Evolutionary conservation across 768 basidiomycete genomes (phyloP), one percentile per base, ranked within the genome.

Genomic region (Grammothele lineata): DNA sequence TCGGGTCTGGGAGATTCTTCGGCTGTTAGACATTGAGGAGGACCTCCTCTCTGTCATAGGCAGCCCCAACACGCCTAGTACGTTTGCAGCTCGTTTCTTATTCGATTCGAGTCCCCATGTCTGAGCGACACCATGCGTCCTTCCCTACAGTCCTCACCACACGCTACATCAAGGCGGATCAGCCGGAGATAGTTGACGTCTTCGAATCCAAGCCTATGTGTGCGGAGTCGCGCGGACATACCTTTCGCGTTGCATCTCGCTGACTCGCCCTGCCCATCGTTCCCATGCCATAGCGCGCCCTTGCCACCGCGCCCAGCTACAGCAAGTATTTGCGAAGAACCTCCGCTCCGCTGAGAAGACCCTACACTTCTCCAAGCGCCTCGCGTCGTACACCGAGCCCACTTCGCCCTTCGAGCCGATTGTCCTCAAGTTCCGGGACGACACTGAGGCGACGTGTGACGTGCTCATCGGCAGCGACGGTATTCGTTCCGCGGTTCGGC

Each of bases 381-480:
- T 57, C 18, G 21, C 26, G 3, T 41, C 36, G 0, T 57, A 55
- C 4, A 18, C 6, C 10, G 57, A 57, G 32, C 22, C 37, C 23
- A 25, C 9, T 19, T 23, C 47, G 17, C 19, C 15, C 11, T 14
- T 15, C n/a, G 34, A 21, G 15, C 21, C 11, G 10, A 63, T 70
- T 9, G 46, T 37, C 1, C 46, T 76, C 6, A 45, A 58, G 14
- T 76, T 76, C 43, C 45, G 58, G 0, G 68, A 75, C n/a, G 71
- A 67, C 4, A 60, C 62, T 11, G 58, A 50, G 1, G 61, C 62
- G 3, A 53, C 52, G 0, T 70, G 70, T 25, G 72, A 76, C 43
- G 45, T 76, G 7, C 57, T 77, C 24, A 51, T 75, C 7, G 73
- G 70, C 1, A 63, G 69, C 4, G 75, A 76, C 47, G 75, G 74